Conservation (phyloP, 2,329 filamentous ascomycete species). For the Ploettnerulaceae sp. region DNA sequence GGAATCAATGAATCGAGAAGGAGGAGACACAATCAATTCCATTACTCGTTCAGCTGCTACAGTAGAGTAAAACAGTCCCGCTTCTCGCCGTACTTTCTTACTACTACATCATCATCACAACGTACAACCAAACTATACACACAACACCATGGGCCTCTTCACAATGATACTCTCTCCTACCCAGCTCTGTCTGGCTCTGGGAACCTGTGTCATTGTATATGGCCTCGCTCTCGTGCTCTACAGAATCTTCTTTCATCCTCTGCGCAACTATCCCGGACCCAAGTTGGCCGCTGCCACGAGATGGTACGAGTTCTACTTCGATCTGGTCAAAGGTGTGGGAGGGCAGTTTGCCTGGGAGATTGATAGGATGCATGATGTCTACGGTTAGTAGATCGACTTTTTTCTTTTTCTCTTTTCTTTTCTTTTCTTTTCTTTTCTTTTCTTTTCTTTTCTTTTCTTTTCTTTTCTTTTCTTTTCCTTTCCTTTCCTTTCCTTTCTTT, state of each 20-base stretch:
- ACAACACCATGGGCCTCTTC: not conserved
- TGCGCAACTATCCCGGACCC: conserved; percentile 30
- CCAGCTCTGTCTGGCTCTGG: not conserved
- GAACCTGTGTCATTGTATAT: not conserved
- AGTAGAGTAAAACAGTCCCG: too few species aligned
- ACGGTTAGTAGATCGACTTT: conserved; percentile 10
- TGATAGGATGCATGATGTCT: conserved; percentile 18
- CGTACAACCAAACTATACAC: not conserved
- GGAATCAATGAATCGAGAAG: too few species aligned
- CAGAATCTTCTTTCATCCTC: conserved; percentile 11
- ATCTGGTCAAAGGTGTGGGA: conserved; percentile 14
- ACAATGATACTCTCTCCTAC: not conserved
- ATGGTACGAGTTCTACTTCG: conserved; percentile 27
- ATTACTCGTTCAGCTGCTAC: too few species aligned
- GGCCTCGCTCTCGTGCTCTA: conserved; percentile 4
- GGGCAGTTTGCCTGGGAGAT: conserved; percentile 21
- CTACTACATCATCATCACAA: not conserved
- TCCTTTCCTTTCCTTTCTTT: too few species aligned
- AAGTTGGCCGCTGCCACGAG: conserved; percentile 29
- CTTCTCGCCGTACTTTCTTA: too few species aligned
- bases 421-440: too few species aligned
- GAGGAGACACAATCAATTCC: too few species aligned
- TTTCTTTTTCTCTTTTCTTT: not conserved
- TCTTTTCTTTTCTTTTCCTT: too few species aligned
- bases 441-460: too few species aligned